These are phyloP conservation scores for Metschnikowia cerradonensis DNA, from an alignment of 805 yeast species.

Conservation along the genomic window DNA sequence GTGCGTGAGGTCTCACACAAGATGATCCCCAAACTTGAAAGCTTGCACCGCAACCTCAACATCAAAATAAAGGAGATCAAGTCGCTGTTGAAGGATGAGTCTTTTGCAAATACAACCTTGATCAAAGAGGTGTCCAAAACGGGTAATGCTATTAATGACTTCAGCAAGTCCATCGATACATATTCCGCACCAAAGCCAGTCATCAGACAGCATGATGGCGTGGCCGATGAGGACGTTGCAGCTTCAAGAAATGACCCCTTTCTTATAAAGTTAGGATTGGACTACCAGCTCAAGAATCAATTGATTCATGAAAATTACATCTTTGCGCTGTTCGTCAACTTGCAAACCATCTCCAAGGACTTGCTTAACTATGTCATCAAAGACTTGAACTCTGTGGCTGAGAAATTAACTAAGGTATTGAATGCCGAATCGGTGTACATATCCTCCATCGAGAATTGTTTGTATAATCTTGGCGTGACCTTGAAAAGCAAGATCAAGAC, in stretches of 20 bases:
- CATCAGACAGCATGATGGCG: constrained; percentile 19
- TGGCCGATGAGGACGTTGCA: constrained; percentile 24
- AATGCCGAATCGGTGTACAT: constrained; percentile 21
- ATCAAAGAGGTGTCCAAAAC: constrained; percentile 52
- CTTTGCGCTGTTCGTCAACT: constrained; percentile 39
- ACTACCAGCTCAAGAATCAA: constrained; percentile 39
- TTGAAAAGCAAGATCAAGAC: constrained; percentile 25
- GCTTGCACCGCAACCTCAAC: constrained; percentile 30
- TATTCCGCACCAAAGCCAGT: constrained; percentile 34
- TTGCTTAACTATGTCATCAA: constrained; percentile 34
- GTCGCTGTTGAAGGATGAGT: constrained; percentile 36
- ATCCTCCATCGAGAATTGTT: constrained; percentile 12
- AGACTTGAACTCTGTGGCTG: constrained; percentile 31
- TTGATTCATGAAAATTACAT: constrained; percentile 39
- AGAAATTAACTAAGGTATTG: constrained; percentile 30
- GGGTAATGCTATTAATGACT: constrained; percentile 44
- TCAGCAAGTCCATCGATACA: constrained; percentile 30
- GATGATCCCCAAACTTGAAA: constrained; percentile 36
- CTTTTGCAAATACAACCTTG: constrained; percentile 35
- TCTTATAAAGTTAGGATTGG: constrained; percentile 35
- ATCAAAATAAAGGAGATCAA: constrained; percentile 40
- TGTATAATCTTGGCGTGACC: constrained; percentile 22
- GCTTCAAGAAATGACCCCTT: constrained; percentile 39
- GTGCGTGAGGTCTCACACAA: constrained; percentile 30
- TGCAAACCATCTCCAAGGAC: constrained; percentile 40